Evolutionary conservation across 192 early-diverging fungal species (phyloP).

Genomic region (Coemansia reversa): DNA sequence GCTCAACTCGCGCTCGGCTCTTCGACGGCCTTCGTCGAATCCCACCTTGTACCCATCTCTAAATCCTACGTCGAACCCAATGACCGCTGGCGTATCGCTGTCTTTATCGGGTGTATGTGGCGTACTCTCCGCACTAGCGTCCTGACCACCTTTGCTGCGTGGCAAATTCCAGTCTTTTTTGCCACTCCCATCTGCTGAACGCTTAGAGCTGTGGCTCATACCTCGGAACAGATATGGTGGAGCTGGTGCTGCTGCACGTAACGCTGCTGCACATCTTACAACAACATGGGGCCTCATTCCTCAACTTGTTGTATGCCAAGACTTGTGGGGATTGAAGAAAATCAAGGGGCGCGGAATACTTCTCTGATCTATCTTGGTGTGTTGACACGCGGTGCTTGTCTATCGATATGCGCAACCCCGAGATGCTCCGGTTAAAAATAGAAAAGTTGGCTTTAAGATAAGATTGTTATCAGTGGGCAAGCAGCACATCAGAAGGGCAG

Average conservation of each 20-base stretch:
- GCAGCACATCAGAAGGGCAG: too few relatives aligned
- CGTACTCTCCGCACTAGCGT: neutral
- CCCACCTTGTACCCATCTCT: constrained; percentile 47
- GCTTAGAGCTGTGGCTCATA: neutral
- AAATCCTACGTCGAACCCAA: constrained; percentile 51
- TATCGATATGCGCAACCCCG: too few relatives aligned
- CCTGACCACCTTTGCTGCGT: neutral
- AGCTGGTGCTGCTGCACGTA: neutral
- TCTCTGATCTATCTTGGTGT: neutral
- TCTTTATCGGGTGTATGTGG: neutral
- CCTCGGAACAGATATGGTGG: neutral
- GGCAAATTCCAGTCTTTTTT: neutral
- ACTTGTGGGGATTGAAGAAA: constrained; percentile 2
- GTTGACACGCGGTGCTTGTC: neutral
- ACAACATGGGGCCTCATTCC: neutral
- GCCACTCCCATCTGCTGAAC: neutral
- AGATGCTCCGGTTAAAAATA: too few relatives aligned
- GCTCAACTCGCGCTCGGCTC: constrained; percentile 4
- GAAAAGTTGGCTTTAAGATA: neutral
- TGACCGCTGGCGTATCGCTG: neutral
- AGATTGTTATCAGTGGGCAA: neutral
- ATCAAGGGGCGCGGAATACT: neutral
- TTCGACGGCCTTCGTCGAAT: constrained; percentile 24
- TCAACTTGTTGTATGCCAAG: constrained; percentile 3
- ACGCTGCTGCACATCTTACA: neutral